A percentile compares a stretch with the other conserved stretches of the same genome.
Evolutionary conservation across 257 asterid species (phyloP).

Genomic region (Euphrasia confusa): DNA sequence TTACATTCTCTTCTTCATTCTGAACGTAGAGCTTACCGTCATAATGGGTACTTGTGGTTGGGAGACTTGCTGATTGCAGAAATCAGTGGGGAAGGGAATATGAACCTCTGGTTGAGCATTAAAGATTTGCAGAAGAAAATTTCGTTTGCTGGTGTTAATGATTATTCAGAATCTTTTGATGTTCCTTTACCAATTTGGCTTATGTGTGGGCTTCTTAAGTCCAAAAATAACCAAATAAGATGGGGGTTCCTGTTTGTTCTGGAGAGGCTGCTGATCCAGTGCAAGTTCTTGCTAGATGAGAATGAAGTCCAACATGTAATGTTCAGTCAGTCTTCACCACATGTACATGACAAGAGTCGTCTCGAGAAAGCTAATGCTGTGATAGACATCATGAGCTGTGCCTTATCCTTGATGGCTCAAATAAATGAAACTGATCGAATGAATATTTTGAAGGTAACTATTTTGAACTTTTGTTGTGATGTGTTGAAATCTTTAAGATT

Average conservation of each 20-base stretch:
- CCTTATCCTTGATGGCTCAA: constrained; percentile 93
- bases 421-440: constrained; percentile 92
- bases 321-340: constrained; percentile 48
- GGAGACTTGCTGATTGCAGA: constrained; percentile 90
- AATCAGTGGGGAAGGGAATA: constrained; percentile 64
- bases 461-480: background rate
- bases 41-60: constrained; percentile 94
- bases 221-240: constrained; percentile 61
- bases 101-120: constrained; percentile 64
- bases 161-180: constrained; percentile 65
- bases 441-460: constrained; percentile 83
- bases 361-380: constrained; percentile 96
- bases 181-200: constrained; percentile 93
- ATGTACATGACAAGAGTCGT: constrained; percentile 48
- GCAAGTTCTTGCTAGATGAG: constrained; percentile 96
- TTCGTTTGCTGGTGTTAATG: constrained; percentile 67
- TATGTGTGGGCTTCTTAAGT: constrained; percentile 91
- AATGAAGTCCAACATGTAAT: constrained; percentile 68
- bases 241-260: constrained; percentile 88
- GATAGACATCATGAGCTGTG: constrained; percentile 86
- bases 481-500: constrained; percentile 11
- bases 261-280: constrained; percentile 93
- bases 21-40: constrained; percentile 68
- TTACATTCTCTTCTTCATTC: constrained; percentile 98
- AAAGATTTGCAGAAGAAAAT: constrained; percentile 73